Percentiles rank a stretch among this genome's conserved stretches.
Evolutionary conservation across 371 early-diverging fungal species (phyloP).

Genomic region (Thermomucor indicae-seudaticae): DNA sequence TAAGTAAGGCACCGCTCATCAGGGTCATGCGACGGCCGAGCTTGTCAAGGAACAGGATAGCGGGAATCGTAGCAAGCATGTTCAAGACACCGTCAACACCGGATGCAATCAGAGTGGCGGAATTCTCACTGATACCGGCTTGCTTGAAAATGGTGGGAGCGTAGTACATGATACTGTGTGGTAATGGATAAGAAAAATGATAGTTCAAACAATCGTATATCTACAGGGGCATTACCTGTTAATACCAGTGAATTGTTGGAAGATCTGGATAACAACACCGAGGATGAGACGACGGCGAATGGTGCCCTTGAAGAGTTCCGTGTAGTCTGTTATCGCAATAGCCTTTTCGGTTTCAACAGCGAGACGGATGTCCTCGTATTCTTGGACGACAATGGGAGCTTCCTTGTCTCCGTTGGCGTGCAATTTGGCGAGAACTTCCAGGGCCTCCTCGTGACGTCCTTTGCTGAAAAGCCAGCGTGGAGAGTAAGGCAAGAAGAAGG

Average conservation of each 20-base stretch:
- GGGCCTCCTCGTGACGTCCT: constrained; percentile 75
- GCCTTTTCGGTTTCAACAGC: constrained; percentile 65
- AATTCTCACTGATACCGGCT: constrained; percentile 49
- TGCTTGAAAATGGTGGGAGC: constrained; percentile 69
- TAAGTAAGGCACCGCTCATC: constrained; percentile 38
- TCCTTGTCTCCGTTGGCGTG: constrained; percentile 55
- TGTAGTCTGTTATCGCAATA: constrained; percentile 62
- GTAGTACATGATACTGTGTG: constrained; percentile 33
- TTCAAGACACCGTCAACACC: constrained; percentile 75
- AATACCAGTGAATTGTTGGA: constrained; percentile 58
- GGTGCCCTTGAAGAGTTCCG: constrained; percentile 67
- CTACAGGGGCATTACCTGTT: constrained; percentile 45
- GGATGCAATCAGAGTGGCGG: constrained; percentile 62
- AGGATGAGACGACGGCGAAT: constrained; percentile 58
- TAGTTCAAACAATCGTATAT: too few species aligned
- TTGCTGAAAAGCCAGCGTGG: constrained; percentile 71
- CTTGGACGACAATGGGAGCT: constrained; percentile 60
- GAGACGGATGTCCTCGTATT: constrained; percentile 73
- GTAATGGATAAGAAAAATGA: too few species aligned
- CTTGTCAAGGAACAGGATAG: constrained; percentile 58
- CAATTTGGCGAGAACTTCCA: constrained; percentile 70
- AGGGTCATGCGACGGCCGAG: constrained; percentile 44
- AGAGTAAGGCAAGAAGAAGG: constrained; percentile 55
- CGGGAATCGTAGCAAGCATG: constrained; percentile 67
- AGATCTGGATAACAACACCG: constrained; percentile 69